Conservation (phyloP, 2,329 filamentous ascomycete species). For the Fusarium luffae region DNA sequence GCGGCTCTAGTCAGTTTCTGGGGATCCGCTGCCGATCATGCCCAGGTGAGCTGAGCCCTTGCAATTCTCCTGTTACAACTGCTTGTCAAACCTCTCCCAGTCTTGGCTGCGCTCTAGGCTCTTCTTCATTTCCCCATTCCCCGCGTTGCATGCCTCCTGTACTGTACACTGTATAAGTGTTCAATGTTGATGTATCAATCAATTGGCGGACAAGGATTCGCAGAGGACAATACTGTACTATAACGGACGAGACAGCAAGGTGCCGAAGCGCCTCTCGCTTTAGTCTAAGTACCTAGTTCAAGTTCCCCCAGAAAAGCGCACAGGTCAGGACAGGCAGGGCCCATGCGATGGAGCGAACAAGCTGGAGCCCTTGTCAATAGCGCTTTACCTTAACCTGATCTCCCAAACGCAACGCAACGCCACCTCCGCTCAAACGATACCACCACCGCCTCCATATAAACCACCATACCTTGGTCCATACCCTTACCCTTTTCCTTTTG, state of each 20-base stretch:
- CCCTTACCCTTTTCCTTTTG: neutral
- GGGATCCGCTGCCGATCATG: constrained; percentile 41
- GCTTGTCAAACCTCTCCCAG: constrained; percentile 9
- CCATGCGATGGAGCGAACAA: constrained; percentile 1
- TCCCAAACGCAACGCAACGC: constrained; percentile 31
- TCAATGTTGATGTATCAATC: neutral
- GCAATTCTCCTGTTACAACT: constrained; percentile 25
- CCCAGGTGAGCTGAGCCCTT: constrained; percentile 42
- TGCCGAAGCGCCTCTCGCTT: constrained; percentile 11
- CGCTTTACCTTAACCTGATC: constrained; percentile 41
- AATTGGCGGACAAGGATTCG: constrained; percentile 30
- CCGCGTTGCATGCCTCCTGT: constrained; percentile 30
- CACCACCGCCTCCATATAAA: constrained; percentile 36
- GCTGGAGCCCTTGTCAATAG: constrained; percentile 22
- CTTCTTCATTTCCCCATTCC: constrained; percentile 19
- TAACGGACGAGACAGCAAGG: constrained; percentile 12
- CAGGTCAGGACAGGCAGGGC: neutral
- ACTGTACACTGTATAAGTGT: constrained; percentile 5
- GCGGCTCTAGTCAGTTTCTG: constrained; percentile 30
- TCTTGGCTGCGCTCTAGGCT: constrained; percentile 25
- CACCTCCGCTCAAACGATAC: constrained; percentile 44
- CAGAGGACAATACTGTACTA: neutral
- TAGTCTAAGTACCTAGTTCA: neutral
- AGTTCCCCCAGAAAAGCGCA: constrained; percentile 1
- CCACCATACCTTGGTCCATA: constrained; percentile 1